Conservation (phyloP, 257 asterid species). For the Solanum arcanum region DNA sequence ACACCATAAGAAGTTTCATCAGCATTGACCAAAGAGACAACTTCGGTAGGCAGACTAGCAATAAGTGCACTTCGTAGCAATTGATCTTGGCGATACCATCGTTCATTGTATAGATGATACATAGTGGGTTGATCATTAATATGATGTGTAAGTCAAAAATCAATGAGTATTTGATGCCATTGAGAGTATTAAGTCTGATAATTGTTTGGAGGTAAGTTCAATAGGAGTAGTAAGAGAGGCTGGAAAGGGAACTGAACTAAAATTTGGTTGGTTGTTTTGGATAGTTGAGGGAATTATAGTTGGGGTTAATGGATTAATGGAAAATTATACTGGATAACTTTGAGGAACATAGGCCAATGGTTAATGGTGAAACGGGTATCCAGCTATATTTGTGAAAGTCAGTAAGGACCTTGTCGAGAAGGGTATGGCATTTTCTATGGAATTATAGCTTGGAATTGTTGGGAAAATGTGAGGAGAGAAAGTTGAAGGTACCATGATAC, state of each 20-base stretch:
- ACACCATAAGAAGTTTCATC: not conserved
- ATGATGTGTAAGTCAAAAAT: not conserved
- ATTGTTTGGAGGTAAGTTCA: not conserved
- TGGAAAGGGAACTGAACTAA: not conserved
- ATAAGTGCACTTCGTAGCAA: not conserved
- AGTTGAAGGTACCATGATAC: not conserved
- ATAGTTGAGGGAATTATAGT: not conserved
- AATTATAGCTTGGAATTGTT: not conserved
- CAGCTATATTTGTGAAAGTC: not conserved
- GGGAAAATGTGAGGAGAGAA: not conserved
- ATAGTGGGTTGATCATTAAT: not conserved
- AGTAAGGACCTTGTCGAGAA: not conserved
- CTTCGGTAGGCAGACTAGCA: not conserved
- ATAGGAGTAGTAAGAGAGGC: not conserved
- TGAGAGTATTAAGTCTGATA: not conserved
- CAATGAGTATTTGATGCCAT: not conserved
- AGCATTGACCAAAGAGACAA: not conserved
- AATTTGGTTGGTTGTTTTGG: not conserved
- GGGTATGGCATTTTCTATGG: not conserved
- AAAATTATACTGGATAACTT: not conserved
- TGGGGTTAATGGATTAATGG: not conserved
- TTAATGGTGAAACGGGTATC: not conserved
- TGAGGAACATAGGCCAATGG: not conserved
- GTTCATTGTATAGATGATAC: not conserved
- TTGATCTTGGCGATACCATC: not conserved